Conservation (phyloP, 306 rosid genomes). For the Cicer yamashitae region DNA sequence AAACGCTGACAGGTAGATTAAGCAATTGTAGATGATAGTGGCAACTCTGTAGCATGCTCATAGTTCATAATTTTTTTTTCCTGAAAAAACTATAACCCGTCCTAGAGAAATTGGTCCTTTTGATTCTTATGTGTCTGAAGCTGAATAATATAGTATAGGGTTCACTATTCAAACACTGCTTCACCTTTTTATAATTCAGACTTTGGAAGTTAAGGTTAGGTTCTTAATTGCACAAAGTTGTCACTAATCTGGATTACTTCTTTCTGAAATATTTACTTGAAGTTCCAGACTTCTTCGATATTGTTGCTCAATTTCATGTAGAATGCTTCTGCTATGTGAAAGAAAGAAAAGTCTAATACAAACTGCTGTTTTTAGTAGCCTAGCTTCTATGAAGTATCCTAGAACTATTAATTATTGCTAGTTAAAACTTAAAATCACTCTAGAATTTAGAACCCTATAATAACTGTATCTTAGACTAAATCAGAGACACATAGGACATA, state of each 20-base stretch:
- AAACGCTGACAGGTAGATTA: constrained; percentile 89
- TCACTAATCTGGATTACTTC: constrained; percentile 22
- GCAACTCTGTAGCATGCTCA: constrained; percentile 1
- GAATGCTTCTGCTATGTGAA: constrained; percentile 10
- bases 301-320: constrained; percentile 4
- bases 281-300: not conserved
- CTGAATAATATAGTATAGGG: constrained; percentile 5
- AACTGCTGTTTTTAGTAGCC: not conserved
- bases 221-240: not conserved
- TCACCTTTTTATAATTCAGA: constrained; percentile 26
- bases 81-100: constrained; percentile 25
- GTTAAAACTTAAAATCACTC: not conserved
- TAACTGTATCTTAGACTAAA: not conserved
- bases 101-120: constrained; percentile 24
- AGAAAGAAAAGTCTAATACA: constrained; percentile 3
- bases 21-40: constrained; percentile 33
- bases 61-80: not conserved
- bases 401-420: not conserved
- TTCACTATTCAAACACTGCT: constrained; percentile 23
- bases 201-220: constrained; percentile 5
- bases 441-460: constrained; percentile 25
- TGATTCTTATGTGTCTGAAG: constrained; percentile 2
- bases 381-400: constrained; percentile 11
- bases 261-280: not conserved
- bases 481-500: constrained; percentile 11